A percentile compares a stretch with the other conserved stretches of the same genome.
Conservation (phyloP, 768 basidiomycete genomes). For the Rhodotorula toruloides region DNA sequence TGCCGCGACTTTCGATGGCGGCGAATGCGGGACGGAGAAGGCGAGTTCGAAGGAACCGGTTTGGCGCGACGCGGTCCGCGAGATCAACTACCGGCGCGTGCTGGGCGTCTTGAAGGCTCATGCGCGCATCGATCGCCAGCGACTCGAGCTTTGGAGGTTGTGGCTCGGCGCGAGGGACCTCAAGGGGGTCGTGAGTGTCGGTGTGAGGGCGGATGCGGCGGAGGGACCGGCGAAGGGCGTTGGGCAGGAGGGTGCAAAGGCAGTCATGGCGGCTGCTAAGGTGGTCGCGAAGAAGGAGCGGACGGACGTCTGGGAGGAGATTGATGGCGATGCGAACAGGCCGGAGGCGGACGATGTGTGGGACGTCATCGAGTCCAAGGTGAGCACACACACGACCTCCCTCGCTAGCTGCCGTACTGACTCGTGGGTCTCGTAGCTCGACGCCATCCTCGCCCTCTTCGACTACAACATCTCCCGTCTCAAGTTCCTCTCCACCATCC, state of each 20-base stretch:
- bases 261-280: background rate
- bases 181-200: background rate
- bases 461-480: constrained; percentile 29
- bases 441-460: constrained; percentile 24
- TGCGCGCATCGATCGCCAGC: constrained; percentile 21
- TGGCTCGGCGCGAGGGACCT: constrained; percentile 11
- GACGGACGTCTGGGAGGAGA: constrained; percentile 2
- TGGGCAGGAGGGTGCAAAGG: background rate
- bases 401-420: too few species aligned
- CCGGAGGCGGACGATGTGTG: constrained; percentile 32
- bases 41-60: constrained; percentile 1
- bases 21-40: background rate
- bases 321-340: background rate
- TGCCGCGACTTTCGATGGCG: background rate
- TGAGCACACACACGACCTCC: constrained; percentile 1
- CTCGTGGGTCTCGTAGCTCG: constrained; percentile 6
- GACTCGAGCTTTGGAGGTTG: constrained; percentile 22
- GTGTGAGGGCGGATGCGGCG: background rate
- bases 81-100: constrained; percentile 25
- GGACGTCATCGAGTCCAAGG: constrained; percentile 32
- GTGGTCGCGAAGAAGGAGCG: background rate
- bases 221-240: constrained; percentile 1
- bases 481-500: constrained; percentile 25
- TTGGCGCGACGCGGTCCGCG: constrained; percentile 24
- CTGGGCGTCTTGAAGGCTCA: constrained; percentile 1